Evolutionary conservation across 2,329 filamentous ascomycete genomes (phyloP), one percentile per base, ranked within the genome.

Genomic region (Meredithiella fracta): DNA sequence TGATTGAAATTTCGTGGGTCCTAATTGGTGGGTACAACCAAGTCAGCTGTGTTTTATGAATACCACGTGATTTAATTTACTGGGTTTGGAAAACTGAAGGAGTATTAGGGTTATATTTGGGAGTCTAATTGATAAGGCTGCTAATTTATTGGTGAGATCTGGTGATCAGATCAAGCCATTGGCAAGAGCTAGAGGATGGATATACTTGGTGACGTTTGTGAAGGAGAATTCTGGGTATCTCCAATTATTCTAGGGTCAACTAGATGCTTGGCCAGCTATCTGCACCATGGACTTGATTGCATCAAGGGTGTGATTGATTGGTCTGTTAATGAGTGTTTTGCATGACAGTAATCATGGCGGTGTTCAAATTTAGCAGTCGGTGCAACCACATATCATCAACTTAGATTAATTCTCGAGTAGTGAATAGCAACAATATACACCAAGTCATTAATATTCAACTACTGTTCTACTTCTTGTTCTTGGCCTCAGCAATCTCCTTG

Each of bases 1-100:
- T 56, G 57, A 59, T 56, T 54, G 47, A 59, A 34, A 59, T 56
- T 34, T 34, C 51, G 40, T 50, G 54, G 31, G 37, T 38, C 44
- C 42, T 59, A 54, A 59, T 59, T 59, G 57, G 51, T 50, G 49
- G 40, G 17, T 14, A 1, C 20, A 17, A 49, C 57, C 56, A 53
- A 59, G 38, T 59, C 57, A 59, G 57, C 57, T 20, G 8, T 4
- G 9, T 26, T 49, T 38, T 38, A n/a, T 22, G 7, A 9, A 1
- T 8, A 9, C 53, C 57, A 59, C 57, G 57, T 59, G 57, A 59
- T 51, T 29, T 11, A 11, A 11, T 34, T 34, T 11, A 11, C 29
- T 34, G 29, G 5, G 5, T 34, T 5, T 11, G 11, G 29, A 11
- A 5, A 11, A 34, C 5, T 34, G 11, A 34, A 5, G 11, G 11